These are phyloP conservation scores for Trichoderma simmonsii DNA, from an alignment of 2,329 filamentous ascomycete genomes.

Conservation along the genomic window DNA sequence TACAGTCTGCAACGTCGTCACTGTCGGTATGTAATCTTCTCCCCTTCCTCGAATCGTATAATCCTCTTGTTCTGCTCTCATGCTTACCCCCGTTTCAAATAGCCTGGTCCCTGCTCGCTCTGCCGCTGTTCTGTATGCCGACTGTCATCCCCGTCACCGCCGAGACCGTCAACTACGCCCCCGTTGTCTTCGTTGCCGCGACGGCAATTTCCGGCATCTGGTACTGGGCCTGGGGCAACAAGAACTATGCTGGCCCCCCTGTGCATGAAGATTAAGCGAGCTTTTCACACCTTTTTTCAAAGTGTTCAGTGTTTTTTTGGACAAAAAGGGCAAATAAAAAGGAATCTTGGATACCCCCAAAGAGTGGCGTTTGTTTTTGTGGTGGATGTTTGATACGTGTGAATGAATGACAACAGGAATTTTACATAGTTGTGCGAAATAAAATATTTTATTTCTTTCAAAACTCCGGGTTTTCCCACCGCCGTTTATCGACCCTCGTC, in stretches of 20 bases:
- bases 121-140: constrained; percentile 74
- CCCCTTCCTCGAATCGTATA: background rate
- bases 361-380: constrained; percentile 1
- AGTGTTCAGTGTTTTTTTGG: background rate
- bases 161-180: constrained; percentile 67
- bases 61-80: background rate
- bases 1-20: constrained; percentile 58
- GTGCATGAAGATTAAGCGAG: constrained; percentile 37
- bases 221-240: constrained; percentile 68
- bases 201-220: constrained; percentile 58
- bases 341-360: constrained; percentile 2
- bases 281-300: background rate
- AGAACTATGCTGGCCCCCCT: constrained; percentile 65
- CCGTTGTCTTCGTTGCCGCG: constrained; percentile 69
- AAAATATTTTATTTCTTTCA: background rate
- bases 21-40: constrained; percentile 52
- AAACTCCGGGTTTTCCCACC: background rate
- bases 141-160: constrained; percentile 57
- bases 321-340: background rate
- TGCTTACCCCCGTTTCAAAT: constrained; percentile 9
- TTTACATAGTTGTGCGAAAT: constrained; percentile 4
- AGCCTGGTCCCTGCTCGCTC: constrained; percentile 66
- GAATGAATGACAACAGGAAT: constrained; percentile 1
- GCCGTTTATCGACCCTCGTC: background rate
- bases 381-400: background rate